phyloP scores from a whole-genome alignment of 352 stramenopile species.

The Phytophthora pluvialis region DNA sequence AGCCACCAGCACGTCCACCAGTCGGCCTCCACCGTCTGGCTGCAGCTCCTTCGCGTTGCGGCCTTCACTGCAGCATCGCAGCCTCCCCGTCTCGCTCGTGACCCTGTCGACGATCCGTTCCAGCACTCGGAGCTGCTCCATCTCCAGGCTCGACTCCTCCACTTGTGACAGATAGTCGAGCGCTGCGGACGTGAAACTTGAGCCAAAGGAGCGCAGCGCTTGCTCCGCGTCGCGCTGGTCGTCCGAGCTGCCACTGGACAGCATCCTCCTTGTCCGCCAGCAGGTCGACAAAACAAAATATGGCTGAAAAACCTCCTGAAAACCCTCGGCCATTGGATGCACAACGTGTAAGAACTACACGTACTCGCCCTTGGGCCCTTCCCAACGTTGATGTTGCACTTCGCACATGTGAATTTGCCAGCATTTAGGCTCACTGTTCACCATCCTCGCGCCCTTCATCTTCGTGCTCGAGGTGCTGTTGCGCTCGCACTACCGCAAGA shows the following conservation, averaged over 20 bases:
- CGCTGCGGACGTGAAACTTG: slow-evolving; percentile 5
- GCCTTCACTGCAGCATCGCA: not conserved
- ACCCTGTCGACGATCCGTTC: slow-evolving; percentile 11
- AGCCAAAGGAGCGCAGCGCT: not conserved
- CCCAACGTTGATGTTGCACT: too few species aligned
- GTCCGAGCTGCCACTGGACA: not conserved
- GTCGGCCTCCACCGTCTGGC: not conserved
- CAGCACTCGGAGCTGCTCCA: slow-evolving; percentile 15
- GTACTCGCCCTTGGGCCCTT: too few species aligned
- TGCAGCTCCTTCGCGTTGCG: not conserved
- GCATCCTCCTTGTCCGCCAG: not conserved
- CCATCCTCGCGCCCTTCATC: slow-evolving; percentile 31
- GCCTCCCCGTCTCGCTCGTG: not conserved
- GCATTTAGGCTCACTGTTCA: not conserved
- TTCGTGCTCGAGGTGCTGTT: slow-evolving; percentile 24
- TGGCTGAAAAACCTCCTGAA: too few species aligned
- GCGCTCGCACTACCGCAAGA: slow-evolving; percentile 39
- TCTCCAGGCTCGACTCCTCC: slow-evolving; percentile 1
- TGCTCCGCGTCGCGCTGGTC: not conserved
- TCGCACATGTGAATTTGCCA: too few species aligned
- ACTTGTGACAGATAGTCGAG: slow-evolving; percentile 11
- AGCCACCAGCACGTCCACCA: slow-evolving; percentile 10
- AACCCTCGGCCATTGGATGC: too few species aligned
- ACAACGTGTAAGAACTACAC: too few species aligned
- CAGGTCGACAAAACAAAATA: too few species aligned